Evolutionary conservation across 2,329 filamentous ascomycete genomes (phyloP), one percentile per base, ranked within the genome.

Genomic region (Exophiala mesophila): DNA sequence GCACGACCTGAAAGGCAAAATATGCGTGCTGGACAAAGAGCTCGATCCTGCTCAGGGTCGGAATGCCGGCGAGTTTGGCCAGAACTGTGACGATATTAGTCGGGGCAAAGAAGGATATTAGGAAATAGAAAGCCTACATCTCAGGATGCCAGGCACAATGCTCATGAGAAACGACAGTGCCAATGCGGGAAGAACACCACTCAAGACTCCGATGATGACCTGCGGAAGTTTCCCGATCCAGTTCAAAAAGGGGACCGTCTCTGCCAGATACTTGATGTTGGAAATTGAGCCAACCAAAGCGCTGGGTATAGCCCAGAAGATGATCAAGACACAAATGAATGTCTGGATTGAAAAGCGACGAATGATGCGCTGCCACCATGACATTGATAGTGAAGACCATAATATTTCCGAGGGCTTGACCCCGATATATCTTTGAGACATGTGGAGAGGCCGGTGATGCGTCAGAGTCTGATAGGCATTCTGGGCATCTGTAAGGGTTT

Each of bases 1-100:
- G 89, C 10, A 95, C 76, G 29, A 97, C 81, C 44, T 69, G 66
- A 39, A 71, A 71, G 38, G 63, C 64, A 57, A 95, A 97, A 70
- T 95, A 96, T 47, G 82, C 84, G 55, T 87, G 90, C 60, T 97
- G 88, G 0, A 87, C 89, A 54, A 88, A 90, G 1, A 96, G 71
- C 62, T 98, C 92, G 9, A 94, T 83, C 9, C 82, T 75, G 1
- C 86, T 82, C 10, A 79, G 65, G 0, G 89, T 92, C 1, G 88
- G 88, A 45, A 88, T 83, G 23, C 90, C 90, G 16, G 85, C 74
- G 19, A 85, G 67, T 59, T 78, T 86, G 44, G 88, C 89, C 56
- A 84, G 40, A 9, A 40, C 46, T 51, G 31, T 23, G 16, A 6
- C 15, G 16, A 31, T 19, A 54, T 41, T 18, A 58, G 58, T 13